Percentiles rank a stretch among this genome's conserved stretches.
Evolutionary conservation across 108 stramenopile genomes (phyloP).

Genomic region (Parmales sp.): DNA sequence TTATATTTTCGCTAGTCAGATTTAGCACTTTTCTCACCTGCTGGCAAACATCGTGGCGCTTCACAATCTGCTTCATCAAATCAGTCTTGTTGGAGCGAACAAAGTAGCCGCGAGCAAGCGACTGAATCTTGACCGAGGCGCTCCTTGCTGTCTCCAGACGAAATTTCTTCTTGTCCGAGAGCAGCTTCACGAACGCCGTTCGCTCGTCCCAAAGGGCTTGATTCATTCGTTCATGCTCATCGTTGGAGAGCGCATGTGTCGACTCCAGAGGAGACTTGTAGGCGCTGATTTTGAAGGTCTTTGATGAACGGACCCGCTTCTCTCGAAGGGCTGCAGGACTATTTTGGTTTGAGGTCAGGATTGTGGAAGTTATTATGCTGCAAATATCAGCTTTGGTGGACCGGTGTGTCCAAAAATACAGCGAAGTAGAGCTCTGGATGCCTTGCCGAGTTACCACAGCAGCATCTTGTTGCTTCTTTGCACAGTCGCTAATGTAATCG

Average conservation of each 20-base stretch:
- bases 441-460: background rate
- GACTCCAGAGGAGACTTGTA: background rate
- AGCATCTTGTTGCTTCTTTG: no score
- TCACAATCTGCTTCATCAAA: background rate
- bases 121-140: background rate
- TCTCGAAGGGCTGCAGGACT: background rate
- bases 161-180: background rate
- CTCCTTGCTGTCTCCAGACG: background rate
- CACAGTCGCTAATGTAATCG: no score
- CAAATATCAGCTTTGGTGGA: background rate
- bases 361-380: background rate
- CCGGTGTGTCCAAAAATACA: background rate
- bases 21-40: background rate
- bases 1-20: no score
- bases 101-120: background rate
- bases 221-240: conserved; percentile 10
- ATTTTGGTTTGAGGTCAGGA: background rate
- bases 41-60: background rate
- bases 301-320: background rate
- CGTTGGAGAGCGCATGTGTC: background rate
- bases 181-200: background rate
- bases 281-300: background rate
- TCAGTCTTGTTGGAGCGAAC: background rate
- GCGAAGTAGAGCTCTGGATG: background rate
- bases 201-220: background rate